Conservation (phyloP, 148 eudicot genomes). For the Rheum nobile region DNA sequence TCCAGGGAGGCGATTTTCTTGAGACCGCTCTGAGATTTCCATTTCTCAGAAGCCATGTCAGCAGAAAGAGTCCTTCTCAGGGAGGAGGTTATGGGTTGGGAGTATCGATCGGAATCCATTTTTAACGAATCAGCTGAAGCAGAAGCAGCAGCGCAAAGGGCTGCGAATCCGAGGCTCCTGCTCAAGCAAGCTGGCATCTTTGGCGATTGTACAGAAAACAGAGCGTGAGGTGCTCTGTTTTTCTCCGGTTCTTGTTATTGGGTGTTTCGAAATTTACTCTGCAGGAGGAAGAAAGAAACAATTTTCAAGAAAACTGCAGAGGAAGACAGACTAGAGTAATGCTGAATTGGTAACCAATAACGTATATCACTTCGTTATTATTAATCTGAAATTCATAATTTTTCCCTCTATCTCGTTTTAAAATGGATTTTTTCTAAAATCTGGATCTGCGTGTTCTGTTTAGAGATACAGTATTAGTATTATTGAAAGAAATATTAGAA, state of each 20-base stretch:
- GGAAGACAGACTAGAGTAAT: background rate
- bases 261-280: background rate
- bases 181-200: slow-evolving; percentile 4
- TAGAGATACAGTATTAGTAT: no score
- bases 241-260: background rate
- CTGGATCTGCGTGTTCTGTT: no score
- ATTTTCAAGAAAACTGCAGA: background rate
- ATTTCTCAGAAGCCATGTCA: slow-evolving; percentile 55
- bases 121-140: background rate
- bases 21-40: slow-evolving; percentile 30
- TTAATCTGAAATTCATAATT: background rate
- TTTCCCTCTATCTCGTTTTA: no score
- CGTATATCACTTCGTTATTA: background rate
- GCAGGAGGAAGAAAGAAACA: background rate
- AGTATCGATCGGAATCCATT: background rate
- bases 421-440: no score
- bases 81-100: background rate
- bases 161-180: slow-evolving; percentile 1
- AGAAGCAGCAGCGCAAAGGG: no score
- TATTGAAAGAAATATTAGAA: background rate
- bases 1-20: slow-evolving; percentile 18
- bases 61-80: slow-evolving; percentile 59
- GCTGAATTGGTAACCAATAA: no score
- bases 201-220: background rate
- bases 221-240: slow-evolving; percentile 1